Conservation (phyloP, 1,284 basidiomycete species). For the Dichomitus squalens region DNA sequence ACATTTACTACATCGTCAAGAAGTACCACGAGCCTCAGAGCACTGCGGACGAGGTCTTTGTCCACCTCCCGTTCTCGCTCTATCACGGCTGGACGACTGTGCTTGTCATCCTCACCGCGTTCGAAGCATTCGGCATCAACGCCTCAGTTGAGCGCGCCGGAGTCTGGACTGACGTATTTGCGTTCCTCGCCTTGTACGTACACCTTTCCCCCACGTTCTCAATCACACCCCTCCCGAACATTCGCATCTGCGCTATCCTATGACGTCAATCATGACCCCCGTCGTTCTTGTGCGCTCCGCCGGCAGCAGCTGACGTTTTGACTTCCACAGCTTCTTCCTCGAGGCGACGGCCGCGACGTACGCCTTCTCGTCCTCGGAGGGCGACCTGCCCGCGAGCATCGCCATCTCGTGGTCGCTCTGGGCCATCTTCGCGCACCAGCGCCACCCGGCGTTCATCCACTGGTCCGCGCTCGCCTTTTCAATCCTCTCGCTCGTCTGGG, state of each 20-base stretch:
- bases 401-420: constrained; percentile 85
- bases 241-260: too few species aligned
- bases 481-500: constrained; percentile 83
- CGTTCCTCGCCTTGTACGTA: constrained; percentile 81
- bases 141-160: constrained; percentile 68
- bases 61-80: constrained; percentile 88
- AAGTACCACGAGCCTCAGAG: constrained; percentile 73
- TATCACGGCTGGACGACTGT: constrained; percentile 97
- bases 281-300: too few species aligned
- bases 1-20: constrained; percentile 94
- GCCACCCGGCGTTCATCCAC: constrained; percentile 67
- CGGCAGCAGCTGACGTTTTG: constrained; percentile 18
- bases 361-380: constrained; percentile 86
- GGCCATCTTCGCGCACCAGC: constrained; percentile 81
- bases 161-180: constrained; percentile 91
- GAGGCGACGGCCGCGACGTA: constrained; percentile 91
- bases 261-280: background rate
- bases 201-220: background rate
- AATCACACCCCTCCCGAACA: background rate
- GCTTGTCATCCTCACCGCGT: constrained; percentile 84
- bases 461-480: constrained; percentile 89
- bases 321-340: constrained; percentile 75
- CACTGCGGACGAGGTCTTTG: constrained; percentile 75
- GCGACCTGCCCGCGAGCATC: constrained; percentile 88
- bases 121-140: constrained; percentile 90